These are phyloP conservation scores for Paramecium bursaria DNA, from an alignment of 73 alveolate species.

Conservation along the genomic window DNA sequence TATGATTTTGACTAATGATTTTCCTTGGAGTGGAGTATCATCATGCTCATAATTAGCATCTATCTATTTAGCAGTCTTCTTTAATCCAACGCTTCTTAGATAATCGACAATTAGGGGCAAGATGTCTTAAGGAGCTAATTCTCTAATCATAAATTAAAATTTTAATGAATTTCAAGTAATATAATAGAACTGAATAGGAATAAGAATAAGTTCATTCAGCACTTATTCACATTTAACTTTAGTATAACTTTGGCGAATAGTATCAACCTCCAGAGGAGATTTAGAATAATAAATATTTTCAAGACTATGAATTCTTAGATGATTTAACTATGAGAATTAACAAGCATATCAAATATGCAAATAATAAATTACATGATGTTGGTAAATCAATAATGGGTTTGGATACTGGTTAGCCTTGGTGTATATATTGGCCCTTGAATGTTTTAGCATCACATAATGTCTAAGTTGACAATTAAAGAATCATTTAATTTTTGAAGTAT, in stretches of 20 bases:
- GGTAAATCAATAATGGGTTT: background rate
- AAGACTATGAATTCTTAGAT: background rate
- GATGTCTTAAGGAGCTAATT: conserved; percentile 16
- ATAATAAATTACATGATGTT: background rate
- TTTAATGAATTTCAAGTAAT: conserved; percentile 4
- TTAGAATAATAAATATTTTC: too few relatives aligned
- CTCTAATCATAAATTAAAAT: conserved; percentile 41
- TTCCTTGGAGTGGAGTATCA: conserved; percentile 34
- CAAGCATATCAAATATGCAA: background rate
- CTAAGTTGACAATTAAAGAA: background rate
- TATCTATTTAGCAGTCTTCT: conserved; percentile 30
- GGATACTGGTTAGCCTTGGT: background rate
- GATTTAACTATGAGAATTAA: too few relatives aligned
- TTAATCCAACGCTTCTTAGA: conserved; percentile 13
- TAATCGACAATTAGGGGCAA: conserved; percentile 36
- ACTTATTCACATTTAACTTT: background rate
- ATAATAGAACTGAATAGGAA: background rate
- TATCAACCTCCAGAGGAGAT: background rate
- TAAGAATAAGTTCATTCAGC: conserved; percentile 17
- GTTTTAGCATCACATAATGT: background rate
- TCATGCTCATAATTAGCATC: conserved; percentile 46
- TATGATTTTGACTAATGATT: background rate
- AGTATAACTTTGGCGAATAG: background rate
- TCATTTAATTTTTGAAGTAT: too few relatives aligned
- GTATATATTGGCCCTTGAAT: background rate